A percentile compares a stretch with the other conserved stretches of the same genome.
These are phyloP conservation scores for Trypanosoma brucei DNA, from an alignment of 208 protist species.

Conservation along the genomic window DNA sequence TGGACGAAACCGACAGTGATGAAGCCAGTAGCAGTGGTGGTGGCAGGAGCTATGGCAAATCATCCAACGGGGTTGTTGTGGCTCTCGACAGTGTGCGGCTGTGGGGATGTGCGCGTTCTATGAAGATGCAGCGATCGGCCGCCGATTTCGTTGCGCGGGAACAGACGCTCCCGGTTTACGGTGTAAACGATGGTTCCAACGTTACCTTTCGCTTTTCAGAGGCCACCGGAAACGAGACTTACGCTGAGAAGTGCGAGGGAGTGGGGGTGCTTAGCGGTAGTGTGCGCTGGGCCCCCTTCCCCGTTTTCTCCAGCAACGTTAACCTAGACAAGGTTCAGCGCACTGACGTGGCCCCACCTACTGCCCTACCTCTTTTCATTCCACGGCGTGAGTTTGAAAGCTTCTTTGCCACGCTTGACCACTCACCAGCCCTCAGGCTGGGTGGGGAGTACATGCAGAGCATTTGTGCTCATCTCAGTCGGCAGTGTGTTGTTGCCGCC, in stretches of 20 bases:
- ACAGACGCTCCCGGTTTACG: slow-evolving; percentile 27
- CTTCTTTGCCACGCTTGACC: slow-evolving; percentile 27
- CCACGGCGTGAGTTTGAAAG: slow-evolving; percentile 29
- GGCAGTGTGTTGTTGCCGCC: slow-evolving; percentile 27
- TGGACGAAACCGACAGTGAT: not conserved
- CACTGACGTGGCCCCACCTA: slow-evolving; percentile 6
- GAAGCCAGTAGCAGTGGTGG: slow-evolving; percentile 1
- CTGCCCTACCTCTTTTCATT: slow-evolving; percentile 23
- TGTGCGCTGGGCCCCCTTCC: slow-evolving; percentile 34
- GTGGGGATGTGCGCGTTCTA: slow-evolving; percentile 28
- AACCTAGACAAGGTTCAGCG: slow-evolving; percentile 24
- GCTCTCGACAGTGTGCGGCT: slow-evolving; percentile 38
- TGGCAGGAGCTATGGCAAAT: not conserved
- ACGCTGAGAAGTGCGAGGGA: slow-evolving; percentile 29
- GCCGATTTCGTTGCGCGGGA: slow-evolving; percentile 41
- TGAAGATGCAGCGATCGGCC: slow-evolving; percentile 27
- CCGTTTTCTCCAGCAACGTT: slow-evolving; percentile 22
- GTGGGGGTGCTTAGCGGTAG: slow-evolving; percentile 28
- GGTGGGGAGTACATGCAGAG: slow-evolving; percentile 21
- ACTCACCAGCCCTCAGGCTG: slow-evolving; percentile 12
- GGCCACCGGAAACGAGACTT: slow-evolving; percentile 23
- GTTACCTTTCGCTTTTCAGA: slow-evolving; percentile 38
- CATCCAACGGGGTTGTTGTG: slow-evolving; percentile 20
- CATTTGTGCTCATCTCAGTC: slow-evolving; percentile 25
- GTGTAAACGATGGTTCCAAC: slow-evolving; percentile 17